These are phyloP conservation scores for Phytopythium montanum DNA, from an alignment of 352 stramenopile genomes.

Conservation along the genomic window DNA sequence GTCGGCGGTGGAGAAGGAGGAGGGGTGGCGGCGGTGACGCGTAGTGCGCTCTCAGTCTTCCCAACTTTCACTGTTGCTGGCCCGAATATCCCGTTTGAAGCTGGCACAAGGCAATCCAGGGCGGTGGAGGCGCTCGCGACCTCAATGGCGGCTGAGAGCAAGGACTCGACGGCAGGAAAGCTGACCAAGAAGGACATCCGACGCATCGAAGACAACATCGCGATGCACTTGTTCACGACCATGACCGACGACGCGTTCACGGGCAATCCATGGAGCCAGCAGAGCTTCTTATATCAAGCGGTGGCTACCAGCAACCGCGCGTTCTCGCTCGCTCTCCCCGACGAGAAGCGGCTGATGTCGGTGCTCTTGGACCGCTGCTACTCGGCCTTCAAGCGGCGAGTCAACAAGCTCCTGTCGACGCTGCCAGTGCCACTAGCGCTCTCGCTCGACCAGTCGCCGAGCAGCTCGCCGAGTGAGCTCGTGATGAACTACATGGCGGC, in stretches of 20 bases:
- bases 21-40: background rate
- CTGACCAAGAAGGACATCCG: conserved; percentile 11
- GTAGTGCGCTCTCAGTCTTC: background rate
- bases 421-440: conserved; percentile 21
- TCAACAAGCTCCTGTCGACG: conserved; percentile 23
- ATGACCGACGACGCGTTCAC: conserved; percentile 10
- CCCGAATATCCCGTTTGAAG: background rate
- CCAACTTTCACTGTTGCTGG: background rate
- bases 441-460: conserved; percentile 13
- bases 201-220: conserved; percentile 21
- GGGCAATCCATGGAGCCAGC: background rate
- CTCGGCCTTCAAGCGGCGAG: conserved; percentile 13
- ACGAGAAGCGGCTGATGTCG: conserved; percentile 22
- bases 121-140: background rate
- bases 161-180: background rate
- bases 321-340: conserved; percentile 1
- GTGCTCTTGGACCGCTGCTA: conserved; percentile 29
- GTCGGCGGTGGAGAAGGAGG: background rate
- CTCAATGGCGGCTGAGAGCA: background rate
- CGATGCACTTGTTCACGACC: conserved; percentile 34
- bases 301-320: conserved; percentile 7
- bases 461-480: conserved; percentile 4
- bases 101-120: background rate
- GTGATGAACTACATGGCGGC: conserved; percentile 23
- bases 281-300: conserved; percentile 9